Base-by-base conservation (phyloP, 148 eudicot species). In the Mesembryanthemum crystallinum region DNA sequence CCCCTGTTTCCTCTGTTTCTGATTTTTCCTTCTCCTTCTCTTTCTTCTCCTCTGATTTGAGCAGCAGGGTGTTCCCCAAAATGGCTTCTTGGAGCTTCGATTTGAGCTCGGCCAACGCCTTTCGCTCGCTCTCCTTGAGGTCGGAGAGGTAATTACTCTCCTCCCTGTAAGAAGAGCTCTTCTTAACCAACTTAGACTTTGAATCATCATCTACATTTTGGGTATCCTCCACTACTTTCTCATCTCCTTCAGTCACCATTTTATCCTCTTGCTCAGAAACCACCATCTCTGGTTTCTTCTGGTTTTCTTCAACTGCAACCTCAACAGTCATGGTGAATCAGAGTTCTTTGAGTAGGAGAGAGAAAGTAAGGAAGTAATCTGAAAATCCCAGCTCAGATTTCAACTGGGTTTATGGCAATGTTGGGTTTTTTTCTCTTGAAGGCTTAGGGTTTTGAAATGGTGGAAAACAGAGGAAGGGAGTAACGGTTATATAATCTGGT, bases 71-170 rank as follows among this genome's bases (percentile, higher is more conserved):
- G 64, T 81, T 82, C 11, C 72, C 69, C 27, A 79, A 71, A 71
- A 90, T 85, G 25, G 91, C 91, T 18, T 80, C 89, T 80, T 90
- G 86, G 8, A 90, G 78, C 57, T 69, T 82, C 4, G 81, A 64
- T 67, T 85, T 90, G 5, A 90, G 73, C 76, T 88, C 91, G 35
- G 64, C 37, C 72, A 90, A 75, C 1, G 91, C 89, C 77, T 82
- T 86, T 72, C 78, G 82, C 72, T 90, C 94, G 27, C 71, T 52
- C 24, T 88, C 89, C 55, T 85, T 86, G 12, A 90, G 81, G 76
- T 86, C 94, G 33, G 87, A 80, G 74, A 81, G 84, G 73, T 78
- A 78, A 66, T 87, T 85, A 76, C 90, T 89, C 82, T 89, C 92
- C 61, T 89, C 92, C 43, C 85, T 89, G 39, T 81, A 89, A 35